Percentiles rank a stretch among this genome's conserved stretches.
phyloP scores from a whole-genome alignment of 2,329 filamentous ascomycete species.

The Zasmidium citrigriseum region DNA sequence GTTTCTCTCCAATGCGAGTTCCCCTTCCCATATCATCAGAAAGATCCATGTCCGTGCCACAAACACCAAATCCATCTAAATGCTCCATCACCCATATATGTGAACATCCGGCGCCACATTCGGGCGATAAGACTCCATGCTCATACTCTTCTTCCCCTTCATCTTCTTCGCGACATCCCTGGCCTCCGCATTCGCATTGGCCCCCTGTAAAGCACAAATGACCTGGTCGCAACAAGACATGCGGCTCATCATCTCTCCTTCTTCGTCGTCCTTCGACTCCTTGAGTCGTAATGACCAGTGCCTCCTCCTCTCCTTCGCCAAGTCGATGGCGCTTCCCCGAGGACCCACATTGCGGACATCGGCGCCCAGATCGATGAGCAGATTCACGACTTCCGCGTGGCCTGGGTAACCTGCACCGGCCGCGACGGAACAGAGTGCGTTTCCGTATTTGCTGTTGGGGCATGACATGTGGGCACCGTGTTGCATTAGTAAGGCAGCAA shows the following conservation, averaged over 20 bases:
- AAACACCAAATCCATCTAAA: neutral
- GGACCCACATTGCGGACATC: conserved; percentile 28
- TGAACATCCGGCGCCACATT: neutral
- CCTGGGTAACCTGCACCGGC: conserved; percentile 39
- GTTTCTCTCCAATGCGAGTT: neutral
- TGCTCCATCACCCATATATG: neutral
- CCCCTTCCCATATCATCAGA: neutral
- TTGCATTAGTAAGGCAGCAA: conserved; percentile 28
- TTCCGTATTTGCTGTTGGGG: conserved; percentile 24
- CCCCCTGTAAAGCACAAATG: conserved; percentile 16
- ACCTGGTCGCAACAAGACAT: conserved; percentile 23
- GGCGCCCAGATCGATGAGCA: conserved; percentile 20
- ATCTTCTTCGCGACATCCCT: neutral
- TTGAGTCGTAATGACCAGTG: neutral
- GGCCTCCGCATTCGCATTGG: conserved; percentile 7
- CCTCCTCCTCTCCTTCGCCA: conserved; percentile 4
- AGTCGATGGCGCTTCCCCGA: conserved; percentile 10
- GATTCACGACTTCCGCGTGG: conserved; percentile 8
- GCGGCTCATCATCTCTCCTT: neutral
- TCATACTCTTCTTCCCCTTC: neutral
- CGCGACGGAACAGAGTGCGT: conserved; percentile 33
- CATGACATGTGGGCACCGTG: conserved; percentile 27
- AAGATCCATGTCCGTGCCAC: too few species aligned
- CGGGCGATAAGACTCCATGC: neutral
- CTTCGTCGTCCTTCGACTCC: neutral